Evolutionary conservation across 1,284 basidiomycete species (phyloP), one percentile per base, ranked within the genome.

Genomic region (Clitocybe nebularis): DNA sequence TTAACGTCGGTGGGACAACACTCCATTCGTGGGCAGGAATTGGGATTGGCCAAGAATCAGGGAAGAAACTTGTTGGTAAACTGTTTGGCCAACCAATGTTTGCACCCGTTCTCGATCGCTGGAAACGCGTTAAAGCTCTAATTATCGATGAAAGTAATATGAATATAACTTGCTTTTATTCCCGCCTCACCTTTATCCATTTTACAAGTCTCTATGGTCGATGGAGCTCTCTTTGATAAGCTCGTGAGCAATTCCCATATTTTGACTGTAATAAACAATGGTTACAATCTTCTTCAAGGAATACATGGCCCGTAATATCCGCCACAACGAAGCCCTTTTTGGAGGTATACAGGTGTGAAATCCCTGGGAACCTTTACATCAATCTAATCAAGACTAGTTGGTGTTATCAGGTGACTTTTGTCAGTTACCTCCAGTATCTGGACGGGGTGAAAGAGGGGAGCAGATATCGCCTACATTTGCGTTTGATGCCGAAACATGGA

Each of bases 11-110:
- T 5, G 93, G 93, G 29, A 74, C 81, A 19, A 96, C 93, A 0
- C 69, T 96, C 13, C 93, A 96, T 63, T 93, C 89, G 2, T 97
- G 93, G 66, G 85, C 89, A 7, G 84, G 93, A 0, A 86, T 93
- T 43, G 91, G 93, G 0, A 69, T 96, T 2, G 93, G 89, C 1
- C 67, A 75, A 7, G 89, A 89, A 23, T 50, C 66, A 1, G 68
- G 70, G 0, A 68, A 81, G 0, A 67, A 74, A 1, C 72, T 93
- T 6, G 64, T 75, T 24, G 72, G 60, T 3, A 89, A 80, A 57
- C 67, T 94, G 43, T 46, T 57, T 11, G 50, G 53, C 13, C 54
- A 59, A 41, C 66, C 62, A 50, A 84, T 76, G 62, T 89, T 84
- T 58, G 74, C 71, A 51, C 82, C 80, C 56, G 79, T 87, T 3